phyloP scores from a whole-genome alignment of 768 basidiomycete genomes.

The Trametes cingulata region DNA sequence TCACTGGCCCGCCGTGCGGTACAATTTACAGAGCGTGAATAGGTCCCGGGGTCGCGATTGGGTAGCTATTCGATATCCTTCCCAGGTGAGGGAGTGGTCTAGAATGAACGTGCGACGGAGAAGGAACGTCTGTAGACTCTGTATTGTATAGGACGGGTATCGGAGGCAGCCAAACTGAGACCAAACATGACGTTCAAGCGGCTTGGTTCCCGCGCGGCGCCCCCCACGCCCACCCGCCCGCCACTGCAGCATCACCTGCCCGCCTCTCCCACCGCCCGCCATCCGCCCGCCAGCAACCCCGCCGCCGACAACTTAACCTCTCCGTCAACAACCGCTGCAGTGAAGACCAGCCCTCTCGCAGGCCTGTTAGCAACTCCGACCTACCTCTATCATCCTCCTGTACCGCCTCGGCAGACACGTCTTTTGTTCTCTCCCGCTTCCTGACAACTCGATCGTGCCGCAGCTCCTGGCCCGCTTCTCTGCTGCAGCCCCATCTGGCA shows the following conservation, averaged over 20 bases:
- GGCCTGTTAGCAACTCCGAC: not conserved
- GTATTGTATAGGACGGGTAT: not conserved
- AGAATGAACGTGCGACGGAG: not conserved
- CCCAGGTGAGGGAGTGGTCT: not conserved
- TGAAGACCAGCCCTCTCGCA: conserved; percentile 1
- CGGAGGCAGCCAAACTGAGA: conserved; percentile 15
- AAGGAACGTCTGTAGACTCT: too few species aligned
- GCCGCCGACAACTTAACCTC: not conserved
- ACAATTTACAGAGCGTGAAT: too few species aligned
- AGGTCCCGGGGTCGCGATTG: not conserved
- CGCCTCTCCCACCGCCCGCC: conserved; percentile 9
- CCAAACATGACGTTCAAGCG: conserved; percentile 15
- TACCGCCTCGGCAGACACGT: not conserved
- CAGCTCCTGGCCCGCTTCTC: not conserved
- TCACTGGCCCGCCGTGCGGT: too few species aligned
- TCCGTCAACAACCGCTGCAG: not conserved
- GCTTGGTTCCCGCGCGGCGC: conserved; percentile 10
- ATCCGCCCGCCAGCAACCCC: not conserved
- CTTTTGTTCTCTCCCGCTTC: not conserved
- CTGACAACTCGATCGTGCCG: not conserved
- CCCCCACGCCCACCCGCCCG: not conserved
- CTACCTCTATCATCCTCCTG: not conserved
- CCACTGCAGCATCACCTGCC: not conserved
- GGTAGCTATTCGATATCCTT: not conserved
- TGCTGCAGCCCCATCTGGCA: not conserved